Percentiles rank a stretch among this genome's conserved stretches.
phyloP scores from a whole-genome alignment of 345 rosid species.

The Erucastrum elatum region DNA sequence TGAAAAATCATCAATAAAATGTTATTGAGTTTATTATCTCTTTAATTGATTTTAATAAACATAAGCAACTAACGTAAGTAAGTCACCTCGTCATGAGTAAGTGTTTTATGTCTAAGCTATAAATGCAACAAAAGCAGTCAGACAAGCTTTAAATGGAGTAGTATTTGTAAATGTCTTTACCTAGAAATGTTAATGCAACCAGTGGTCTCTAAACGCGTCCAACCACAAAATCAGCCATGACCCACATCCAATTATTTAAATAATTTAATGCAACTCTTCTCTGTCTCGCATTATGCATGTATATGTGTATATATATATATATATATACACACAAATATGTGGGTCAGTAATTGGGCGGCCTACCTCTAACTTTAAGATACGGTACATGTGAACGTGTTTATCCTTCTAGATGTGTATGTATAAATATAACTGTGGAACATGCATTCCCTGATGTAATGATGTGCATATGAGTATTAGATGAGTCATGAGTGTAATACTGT shows the following conservation, averaged over 20 bases:
- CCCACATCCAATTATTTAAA: slow-evolving; percentile 35
- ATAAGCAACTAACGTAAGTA: background rate
- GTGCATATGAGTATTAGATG: background rate
- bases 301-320: background rate
- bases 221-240: slow-evolving; percentile 25
- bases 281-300: slow-evolving; percentile 37
- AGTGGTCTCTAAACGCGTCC: slow-evolving; percentile 32
- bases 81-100: background rate
- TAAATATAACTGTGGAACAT: slow-evolving; percentile 1
- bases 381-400: slow-evolving; percentile 15
- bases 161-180: slow-evolving; percentile 11
- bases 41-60: background rate
- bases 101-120: background rate
- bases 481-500: background rate
- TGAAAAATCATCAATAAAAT: slow-evolving; percentile 23
- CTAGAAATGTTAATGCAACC: slow-evolving; percentile 22
- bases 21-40: background rate
- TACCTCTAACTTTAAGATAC: slow-evolving; percentile 20
- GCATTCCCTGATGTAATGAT: slow-evolving; percentile 10
- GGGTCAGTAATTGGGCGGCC: slow-evolving; percentile 28
- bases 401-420: background rate
- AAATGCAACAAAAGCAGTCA: slow-evolving; percentile 1
- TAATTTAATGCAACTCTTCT: slow-evolving; percentile 25
- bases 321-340: slow-evolving; percentile 27
- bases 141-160: background rate